Evolutionary conservation across 2,329 filamentous ascomycete species (phyloP), one percentile per base, ranked within the genome.

Genomic region (Fusarium sp.): DNA sequence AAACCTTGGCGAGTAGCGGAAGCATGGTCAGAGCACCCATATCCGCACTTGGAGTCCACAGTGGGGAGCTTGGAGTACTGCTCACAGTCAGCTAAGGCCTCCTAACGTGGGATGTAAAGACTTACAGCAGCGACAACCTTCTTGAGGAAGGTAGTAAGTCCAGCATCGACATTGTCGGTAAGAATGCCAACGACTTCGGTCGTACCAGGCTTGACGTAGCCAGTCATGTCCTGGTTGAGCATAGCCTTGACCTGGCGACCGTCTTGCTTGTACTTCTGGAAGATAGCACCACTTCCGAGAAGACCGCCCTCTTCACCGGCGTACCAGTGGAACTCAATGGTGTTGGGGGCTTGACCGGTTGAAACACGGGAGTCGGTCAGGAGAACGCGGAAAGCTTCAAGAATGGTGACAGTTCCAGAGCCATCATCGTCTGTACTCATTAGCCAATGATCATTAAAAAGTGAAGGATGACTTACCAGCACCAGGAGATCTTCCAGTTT

Each of bases 281-380:
- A 84, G 59, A 85, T 81, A 37, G 80, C 82, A 35, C 93, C 92
- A 63, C 90, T 93, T 51, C 93, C 93, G 2, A 95, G 87, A 45
- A 96, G 84, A 19, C 93, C 93, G 14, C 91, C 92, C 79, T 96
- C 93, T 76, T 96, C 93, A 3, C 92, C 93, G 7, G 90, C 91
- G 81, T 95, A 95, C 93, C 93, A 96, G 80, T 95, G 93, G 80
- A 95, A 95, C 82, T 96, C 93, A 65, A 96, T 82, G 0, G 92
- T 94, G 80, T 95, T 94, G 69, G 89, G 65, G 89, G 83, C 83
- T 38, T 81, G 86, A 39, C 92, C 92, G 23, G 86, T 83, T 9
- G 88, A 83, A 61, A 95, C 86, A 45, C 89, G 86, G 14, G 89
- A 83, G 39, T 91, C 89, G 63, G 87, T 86, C 57, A 94, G 85